Conservation (phyloP, 805 yeast species). For the Starmerella ratchasimensis region DNA sequence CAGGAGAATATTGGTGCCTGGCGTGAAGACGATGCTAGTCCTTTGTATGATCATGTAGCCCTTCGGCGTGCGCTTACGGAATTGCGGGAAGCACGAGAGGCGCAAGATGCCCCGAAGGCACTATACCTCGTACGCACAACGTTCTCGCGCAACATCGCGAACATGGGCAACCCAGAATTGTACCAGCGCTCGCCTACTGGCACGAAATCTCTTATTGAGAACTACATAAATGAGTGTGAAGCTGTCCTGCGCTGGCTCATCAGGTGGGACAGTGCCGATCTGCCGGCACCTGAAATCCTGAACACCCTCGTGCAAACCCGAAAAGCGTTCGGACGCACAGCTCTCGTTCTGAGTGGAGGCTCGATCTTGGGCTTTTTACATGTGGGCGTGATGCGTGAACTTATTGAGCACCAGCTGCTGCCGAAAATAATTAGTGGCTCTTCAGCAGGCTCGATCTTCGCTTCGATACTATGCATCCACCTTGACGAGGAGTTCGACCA, state of each 20-base stretch:
- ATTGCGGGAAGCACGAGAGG: slow-evolving; percentile 44
- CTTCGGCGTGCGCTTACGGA: slow-evolving; percentile 41
- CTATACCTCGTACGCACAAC: slow-evolving; percentile 69
- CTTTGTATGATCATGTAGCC: slow-evolving; percentile 59
- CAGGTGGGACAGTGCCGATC: slow-evolving; percentile 35
- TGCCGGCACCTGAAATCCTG: slow-evolving; percentile 29
- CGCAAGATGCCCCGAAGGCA: slow-evolving; percentile 45
- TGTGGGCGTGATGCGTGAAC: slow-evolving; percentile 75
- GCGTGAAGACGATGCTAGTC: slow-evolving; percentile 48
- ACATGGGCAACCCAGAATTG: slow-evolving; percentile 67
- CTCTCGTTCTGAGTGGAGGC: slow-evolving; percentile 90
- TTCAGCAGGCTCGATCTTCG: slow-evolving; percentile 91
- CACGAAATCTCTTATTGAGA: slow-evolving; percentile 71
- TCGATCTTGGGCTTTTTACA: slow-evolving; percentile 88
- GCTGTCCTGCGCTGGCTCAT: slow-evolving; percentile 29
- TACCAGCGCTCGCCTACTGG: slow-evolving; percentile 74
- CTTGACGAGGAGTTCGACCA: slow-evolving; percentile 53
- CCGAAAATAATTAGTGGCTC: slow-evolving; percentile 89
- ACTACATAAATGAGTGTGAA: slow-evolving; percentile 67
- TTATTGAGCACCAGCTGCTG: slow-evolving; percentile 56
- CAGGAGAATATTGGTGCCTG: slow-evolving; percentile 52
- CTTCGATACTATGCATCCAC: slow-evolving; percentile 73
- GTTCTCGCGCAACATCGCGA: slow-evolving; percentile 74
- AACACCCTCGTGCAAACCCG: slow-evolving; percentile 77
- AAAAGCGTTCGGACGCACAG: slow-evolving; percentile 86